Evolutionary conservation across 176 grass and related monocot species (phyloP), one percentile per base, ranked within the genome.

Genomic region (Calamus simplicifolius): DNA sequence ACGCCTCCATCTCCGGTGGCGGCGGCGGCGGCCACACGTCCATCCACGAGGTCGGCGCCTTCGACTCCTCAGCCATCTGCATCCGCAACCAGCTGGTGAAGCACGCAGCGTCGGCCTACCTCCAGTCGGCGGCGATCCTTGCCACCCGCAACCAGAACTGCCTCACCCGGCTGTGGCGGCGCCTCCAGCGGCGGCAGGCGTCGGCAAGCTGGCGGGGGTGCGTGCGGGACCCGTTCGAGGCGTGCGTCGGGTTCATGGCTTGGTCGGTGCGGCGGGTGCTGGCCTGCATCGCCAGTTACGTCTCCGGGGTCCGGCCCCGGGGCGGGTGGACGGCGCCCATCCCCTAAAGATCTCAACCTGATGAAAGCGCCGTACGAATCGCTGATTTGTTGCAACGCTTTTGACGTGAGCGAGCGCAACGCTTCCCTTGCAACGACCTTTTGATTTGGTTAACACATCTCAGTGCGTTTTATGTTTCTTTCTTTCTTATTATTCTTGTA

Each of bases 21-120:
- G 31, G 15, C 56, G 43, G 59, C 73, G 63, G 58, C 50, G 58
- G 38, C 68, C 71, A 17, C 65, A 65, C 64, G 67, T 63, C 17
- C n/a, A 48, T 19, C 35, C 35, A 17, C n/a, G 21, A 62, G 58
- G 67, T 73, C 57, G 67, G 75, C 58, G 75, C 77, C 31, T 73
- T 89, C 56, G 80, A 84, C 72, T 38, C 83, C 5, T 77, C 80
- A 35, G 30, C 77, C 52, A 90, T 85, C 69, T 72, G 74, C 69
- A 85, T 91, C 53, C 54, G 81, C 29, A 88, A 91, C 78, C 80
- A 76, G 43, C 73, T 91, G 14, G 69, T 97, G 8, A 88, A 82
- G 75, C 86, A 88, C 48, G 92, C 87, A 2, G 84, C 92, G 26
- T 90, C 92, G 8, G 85, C 85, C 52, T 91, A 97, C 79, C 72